Conservation (phyloP, 257 asterid species). For the Plantago major region DNA sequence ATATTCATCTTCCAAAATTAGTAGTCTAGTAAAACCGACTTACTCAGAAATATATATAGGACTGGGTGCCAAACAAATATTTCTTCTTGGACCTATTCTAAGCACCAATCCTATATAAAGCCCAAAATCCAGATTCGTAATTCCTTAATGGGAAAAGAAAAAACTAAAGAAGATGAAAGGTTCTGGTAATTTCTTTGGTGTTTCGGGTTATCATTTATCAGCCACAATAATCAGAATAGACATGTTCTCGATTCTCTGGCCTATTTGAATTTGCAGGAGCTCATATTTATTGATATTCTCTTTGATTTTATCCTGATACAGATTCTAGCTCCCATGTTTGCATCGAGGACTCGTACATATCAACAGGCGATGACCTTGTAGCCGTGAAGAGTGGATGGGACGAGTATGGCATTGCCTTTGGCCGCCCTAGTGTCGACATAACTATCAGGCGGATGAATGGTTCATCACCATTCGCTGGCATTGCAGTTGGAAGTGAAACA, state of each 20-base stretch:
- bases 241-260: neutral
- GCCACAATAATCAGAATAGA: neutral
- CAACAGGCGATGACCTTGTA: constrained; percentile 50
- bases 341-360: constrained; percentile 58
- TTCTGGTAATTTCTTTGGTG: too few relatives aligned
- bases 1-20: too few relatives aligned
- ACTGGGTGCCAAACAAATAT: too few relatives aligned
- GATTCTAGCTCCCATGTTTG: constrained; percentile 76
- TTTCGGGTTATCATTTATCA: too few relatives aligned
- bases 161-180: too few relatives aligned
- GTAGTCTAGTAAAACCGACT: too few relatives aligned
- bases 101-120: too few relatives aligned
- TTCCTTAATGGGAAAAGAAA: too few relatives aligned
- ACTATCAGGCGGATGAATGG: constrained; percentile 67
- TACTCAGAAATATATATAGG: too few relatives aligned
- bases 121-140: too few relatives aligned
- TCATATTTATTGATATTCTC: neutral
- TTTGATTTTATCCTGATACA: constrained; percentile 24
- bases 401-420: constrained; percentile 51
- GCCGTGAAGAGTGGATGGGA: constrained; percentile 72
- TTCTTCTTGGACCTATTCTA: too few relatives aligned
- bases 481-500: constrained; percentile 87
- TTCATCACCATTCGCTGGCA: constrained; percentile 77
- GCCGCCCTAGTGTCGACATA: constrained; percentile 38
- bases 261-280: neutral